A percentile compares a stretch with the other conserved stretches of the same genome.
Evolutionary conservation across 1,284 basidiomycete species (phyloP).

Genomic region (Stygiomarasmius scandens): DNA sequence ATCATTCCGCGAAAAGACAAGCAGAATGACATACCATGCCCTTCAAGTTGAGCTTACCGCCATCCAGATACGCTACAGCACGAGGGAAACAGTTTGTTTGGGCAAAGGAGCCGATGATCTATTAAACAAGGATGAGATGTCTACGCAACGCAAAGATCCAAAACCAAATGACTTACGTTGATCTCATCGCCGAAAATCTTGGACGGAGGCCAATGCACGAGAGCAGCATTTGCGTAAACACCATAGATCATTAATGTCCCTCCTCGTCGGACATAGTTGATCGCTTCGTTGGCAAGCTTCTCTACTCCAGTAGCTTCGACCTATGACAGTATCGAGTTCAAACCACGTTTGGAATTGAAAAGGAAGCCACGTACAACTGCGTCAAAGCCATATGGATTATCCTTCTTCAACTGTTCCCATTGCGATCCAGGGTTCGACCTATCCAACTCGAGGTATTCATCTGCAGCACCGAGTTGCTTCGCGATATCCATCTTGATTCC

Average conservation of each 20-base stretch:
- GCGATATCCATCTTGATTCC: constrained; percentile 87
- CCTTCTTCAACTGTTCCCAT: constrained; percentile 77
- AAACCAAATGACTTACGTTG: constrained; percentile 45
- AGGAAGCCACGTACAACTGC: constrained; percentile 58
- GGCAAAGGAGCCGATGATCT: constrained; percentile 87
- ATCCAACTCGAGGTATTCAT: constrained; percentile 85
- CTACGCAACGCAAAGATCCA: background rate
- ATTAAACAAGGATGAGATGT: background rate
- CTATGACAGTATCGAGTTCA: constrained; percentile 27
- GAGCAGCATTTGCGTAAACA: constrained; percentile 66
- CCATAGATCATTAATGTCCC: constrained; percentile 76
- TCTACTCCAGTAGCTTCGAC: constrained; percentile 86
- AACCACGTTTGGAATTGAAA: background rate
- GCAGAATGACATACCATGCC: constrained; percentile 64
- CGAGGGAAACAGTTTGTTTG: constrained; percentile 88
- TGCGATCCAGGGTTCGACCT: constrained; percentile 67
- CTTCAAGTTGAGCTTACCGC: constrained; percentile 79
- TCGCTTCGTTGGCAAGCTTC: constrained; percentile 76
- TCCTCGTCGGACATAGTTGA: constrained; percentile 84
- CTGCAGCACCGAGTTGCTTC: constrained; percentile 71
- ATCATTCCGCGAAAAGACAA: background rate
- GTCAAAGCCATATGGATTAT: constrained; percentile 86
- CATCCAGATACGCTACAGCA: constrained; percentile 85
- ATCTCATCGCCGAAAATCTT: constrained; percentile 88
- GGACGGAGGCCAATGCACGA: constrained; percentile 65